Evolutionary conservation across 768 basidiomycete species (phyloP).

Genomic region (Leccinum disarticulatum): DNA sequence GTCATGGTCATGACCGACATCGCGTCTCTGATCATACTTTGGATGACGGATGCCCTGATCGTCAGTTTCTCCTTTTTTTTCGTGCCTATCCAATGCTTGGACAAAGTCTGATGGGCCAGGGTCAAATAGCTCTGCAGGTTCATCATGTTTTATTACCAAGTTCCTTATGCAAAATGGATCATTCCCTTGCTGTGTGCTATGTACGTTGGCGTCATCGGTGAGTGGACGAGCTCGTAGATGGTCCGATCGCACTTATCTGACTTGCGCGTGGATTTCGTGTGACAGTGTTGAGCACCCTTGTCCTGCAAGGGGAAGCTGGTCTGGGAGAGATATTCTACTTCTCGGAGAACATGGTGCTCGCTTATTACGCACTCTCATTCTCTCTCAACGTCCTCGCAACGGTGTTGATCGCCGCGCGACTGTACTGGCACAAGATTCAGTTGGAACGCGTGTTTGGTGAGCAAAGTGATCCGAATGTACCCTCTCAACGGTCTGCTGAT

Average conservation of each 20-base stretch:
- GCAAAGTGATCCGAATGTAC: background rate
- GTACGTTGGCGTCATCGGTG: constrained; percentile 26
- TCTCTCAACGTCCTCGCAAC: constrained; percentile 26
- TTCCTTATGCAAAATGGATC: constrained; percentile 24
- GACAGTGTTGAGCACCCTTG: constrained; percentile 21
- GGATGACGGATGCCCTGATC: constrained; percentile 32
- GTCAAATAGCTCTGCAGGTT: constrained; percentile 24
- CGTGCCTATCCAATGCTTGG: background rate
- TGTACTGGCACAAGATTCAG: constrained; percentile 27
- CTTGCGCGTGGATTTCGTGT: background rate
- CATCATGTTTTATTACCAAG: constrained; percentile 21
- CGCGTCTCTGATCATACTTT: constrained; percentile 25
- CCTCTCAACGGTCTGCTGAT: background rate
- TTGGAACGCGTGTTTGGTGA: constrained; percentile 28
- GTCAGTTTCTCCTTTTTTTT: constrained; percentile 14
- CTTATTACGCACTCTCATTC: constrained; percentile 26
- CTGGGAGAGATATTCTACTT: constrained; percentile 21
- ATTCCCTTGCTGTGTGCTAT: constrained; percentile 27
- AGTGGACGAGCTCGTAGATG: background rate
- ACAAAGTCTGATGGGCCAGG: background rate
- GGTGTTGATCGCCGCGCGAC: constrained; percentile 21
- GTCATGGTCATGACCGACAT: constrained; percentile 27
- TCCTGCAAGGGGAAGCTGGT: constrained; percentile 19
- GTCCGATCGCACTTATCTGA: background rate
- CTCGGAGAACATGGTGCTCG: constrained; percentile 22